phyloP scores from a whole-genome alignment of 2,329 filamentous ascomycete genomes.

The Ceratocystis cubensis region DNA sequence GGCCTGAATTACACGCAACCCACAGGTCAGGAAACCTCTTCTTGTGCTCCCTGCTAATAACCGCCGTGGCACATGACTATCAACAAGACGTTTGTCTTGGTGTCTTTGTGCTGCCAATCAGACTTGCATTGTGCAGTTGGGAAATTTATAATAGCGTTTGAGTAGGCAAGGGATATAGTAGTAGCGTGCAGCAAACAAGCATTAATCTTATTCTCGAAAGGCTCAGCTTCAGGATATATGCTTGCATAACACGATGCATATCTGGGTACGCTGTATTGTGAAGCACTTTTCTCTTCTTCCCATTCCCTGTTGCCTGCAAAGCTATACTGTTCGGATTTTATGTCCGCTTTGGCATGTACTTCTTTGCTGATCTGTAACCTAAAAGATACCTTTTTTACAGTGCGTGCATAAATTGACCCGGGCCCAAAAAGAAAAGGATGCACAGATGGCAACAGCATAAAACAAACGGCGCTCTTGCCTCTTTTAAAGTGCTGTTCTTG shows the following conservation, averaged over 20 bases:
- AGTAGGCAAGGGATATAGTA: neutral
- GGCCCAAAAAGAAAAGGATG: neutral
- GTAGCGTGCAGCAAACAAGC: neutral
- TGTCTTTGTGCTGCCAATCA: neutral
- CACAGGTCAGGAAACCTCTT: neutral
- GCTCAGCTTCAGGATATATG: neutral
- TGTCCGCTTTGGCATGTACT: neutral
- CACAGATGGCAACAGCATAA: constrained; percentile 1
- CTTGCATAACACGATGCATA: neutral
- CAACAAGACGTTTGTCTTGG: neutral
- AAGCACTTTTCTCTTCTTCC: neutral
- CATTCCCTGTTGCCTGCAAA: constrained; percentile 1
- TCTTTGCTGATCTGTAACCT: constrained; percentile 5
- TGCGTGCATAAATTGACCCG: constrained; percentile 7
- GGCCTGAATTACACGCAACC: neutral
- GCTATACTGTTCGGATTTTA: neutral
- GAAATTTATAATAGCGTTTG: neutral
- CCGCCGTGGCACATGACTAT: neutral
- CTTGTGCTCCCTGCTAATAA: neutral
- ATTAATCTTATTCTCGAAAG: neutral
- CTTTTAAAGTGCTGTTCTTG: neutral
- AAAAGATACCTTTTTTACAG: constrained; percentile 10
- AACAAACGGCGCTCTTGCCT: neutral
- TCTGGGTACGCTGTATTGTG: neutral
- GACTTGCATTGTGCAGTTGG: neutral